phyloP scores from a whole-genome alignment of 768 basidiomycete species.

The Cyathus striatus region DNA sequence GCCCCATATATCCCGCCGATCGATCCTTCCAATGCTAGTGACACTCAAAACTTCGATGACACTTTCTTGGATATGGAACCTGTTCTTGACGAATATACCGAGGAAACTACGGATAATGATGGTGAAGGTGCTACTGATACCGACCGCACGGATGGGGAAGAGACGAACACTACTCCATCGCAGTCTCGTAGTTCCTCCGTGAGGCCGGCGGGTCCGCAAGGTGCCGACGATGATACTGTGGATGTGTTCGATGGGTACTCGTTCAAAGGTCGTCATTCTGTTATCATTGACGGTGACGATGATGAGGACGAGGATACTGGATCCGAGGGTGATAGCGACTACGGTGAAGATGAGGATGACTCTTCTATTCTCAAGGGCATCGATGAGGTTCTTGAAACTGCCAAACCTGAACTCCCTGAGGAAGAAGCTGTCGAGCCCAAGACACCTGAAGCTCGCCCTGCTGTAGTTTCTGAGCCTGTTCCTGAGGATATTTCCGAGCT shows the following conservation, averaged over 20 bases:
- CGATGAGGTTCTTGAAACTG: conserved; percentile 5
- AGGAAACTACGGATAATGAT: conserved; percentile 57
- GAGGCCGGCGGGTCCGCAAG: conserved; percentile 25
- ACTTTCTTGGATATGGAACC: conserved; percentile 96
- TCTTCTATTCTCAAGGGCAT: conserved; percentile 13
- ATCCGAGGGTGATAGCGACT: conserved; percentile 24
- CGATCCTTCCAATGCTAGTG: conserved; percentile 86
- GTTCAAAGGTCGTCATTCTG: conserved; percentile 82
- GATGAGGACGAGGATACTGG: conserved; percentile 49
- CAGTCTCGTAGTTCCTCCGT: conserved; percentile 77
- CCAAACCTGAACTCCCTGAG: conserved; percentile 8
- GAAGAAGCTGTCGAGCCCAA: conserved; percentile 55
- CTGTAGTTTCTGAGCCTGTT: conserved; percentile 19
- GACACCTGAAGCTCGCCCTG: conserved; percentile 67
- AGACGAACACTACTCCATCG: conserved; percentile 72
- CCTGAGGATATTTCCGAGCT: conserved; percentile 7
- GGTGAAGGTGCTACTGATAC: conserved; percentile 67
- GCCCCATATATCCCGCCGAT: conserved; percentile 93
- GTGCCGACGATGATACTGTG: conserved; percentile 42
- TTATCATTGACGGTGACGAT: conserved; percentile 70
- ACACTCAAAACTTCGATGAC: conserved; percentile 98
- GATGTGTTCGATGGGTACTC: conserved; percentile 95
- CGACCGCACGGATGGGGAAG: conserved; percentile 71
- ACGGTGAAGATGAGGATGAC: conserved; percentile 17
- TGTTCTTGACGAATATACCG: conserved; percentile 71